Percentiles rank a stretch among this genome's conserved stretches.
Conservation (phyloP, 768 basidiomycete genomes). For the Auriscalpium microsporum region DNA sequence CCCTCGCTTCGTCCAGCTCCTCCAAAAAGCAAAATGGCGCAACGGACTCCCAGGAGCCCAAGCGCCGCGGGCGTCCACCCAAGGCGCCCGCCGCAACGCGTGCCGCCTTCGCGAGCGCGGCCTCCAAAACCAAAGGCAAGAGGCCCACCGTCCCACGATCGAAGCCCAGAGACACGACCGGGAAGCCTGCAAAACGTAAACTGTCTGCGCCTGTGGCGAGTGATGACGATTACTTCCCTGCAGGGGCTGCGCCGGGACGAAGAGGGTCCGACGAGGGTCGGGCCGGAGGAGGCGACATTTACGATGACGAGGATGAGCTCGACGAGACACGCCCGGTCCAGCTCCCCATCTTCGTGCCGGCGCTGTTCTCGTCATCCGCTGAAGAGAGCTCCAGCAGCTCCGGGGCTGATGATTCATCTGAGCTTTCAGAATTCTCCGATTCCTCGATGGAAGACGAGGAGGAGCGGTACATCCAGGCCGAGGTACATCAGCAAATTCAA, state of each 20-base stretch:
- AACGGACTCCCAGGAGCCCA: slow-evolving; percentile 1
- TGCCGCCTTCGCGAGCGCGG: not conserved
- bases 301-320: slow-evolving; percentile 7
- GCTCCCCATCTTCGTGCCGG: slow-evolving; percentile 15
- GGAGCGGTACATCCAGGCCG: slow-evolving; percentile 10
- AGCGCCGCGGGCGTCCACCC: slow-evolving; percentile 4
- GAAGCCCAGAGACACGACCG: slow-evolving; percentile 14
- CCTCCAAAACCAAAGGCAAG: slow-evolving; percentile 3
- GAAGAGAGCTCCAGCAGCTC: slow-evolving; percentile 23
- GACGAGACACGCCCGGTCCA: not conserved
- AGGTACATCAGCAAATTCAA: slow-evolving; percentile 11
- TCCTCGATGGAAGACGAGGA: slow-evolving; percentile 14
- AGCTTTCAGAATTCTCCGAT: slow-evolving; percentile 12
- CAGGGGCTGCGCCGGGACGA: slow-evolving; percentile 4
- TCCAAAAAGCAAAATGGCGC: slow-evolving; percentile 9
- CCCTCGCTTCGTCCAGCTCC: not conserved
- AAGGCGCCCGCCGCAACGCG: not conserved
- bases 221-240: slow-evolving; percentile 2
- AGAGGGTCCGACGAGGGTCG: not conserved
- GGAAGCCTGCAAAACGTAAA: slow-evolving; percentile 1
- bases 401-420: slow-evolving; percentile 3
- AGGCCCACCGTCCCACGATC: slow-evolving; percentile 4
- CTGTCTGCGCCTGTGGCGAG: not conserved
- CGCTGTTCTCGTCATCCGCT: slow-evolving; percentile 18
- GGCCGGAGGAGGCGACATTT: not conserved